These are phyloP conservation scores for Erodium moschatum DNA, from an alignment of 441 rosid species.

Conservation along the genomic window DNA sequence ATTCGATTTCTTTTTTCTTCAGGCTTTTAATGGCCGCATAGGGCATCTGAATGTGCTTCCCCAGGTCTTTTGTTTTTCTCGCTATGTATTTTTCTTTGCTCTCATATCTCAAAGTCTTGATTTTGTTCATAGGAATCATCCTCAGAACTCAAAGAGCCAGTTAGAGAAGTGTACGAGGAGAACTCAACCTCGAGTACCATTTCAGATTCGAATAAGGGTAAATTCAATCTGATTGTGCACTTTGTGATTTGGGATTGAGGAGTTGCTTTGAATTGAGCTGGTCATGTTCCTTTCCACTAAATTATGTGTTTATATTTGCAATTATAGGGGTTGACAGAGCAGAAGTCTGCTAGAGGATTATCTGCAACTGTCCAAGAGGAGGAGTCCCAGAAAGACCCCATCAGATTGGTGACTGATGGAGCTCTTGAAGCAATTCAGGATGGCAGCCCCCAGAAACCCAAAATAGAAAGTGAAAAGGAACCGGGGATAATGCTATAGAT, in stretches of 20 bases:
- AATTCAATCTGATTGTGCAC: background rate
- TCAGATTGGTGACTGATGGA: conserved; percentile 40
- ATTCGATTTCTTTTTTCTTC: conserved; percentile 15
- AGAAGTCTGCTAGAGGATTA: conserved; percentile 51
- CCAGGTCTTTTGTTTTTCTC: conserved; percentile 27
- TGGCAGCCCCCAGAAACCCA: conserved; percentile 3
- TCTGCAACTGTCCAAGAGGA: conserved; percentile 39
- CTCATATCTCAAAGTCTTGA: conserved; percentile 10
- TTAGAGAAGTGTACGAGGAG: conserved; percentile 45
- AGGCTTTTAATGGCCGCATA: conserved; percentile 44
- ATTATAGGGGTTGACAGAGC: conserved; percentile 38
- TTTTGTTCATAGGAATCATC: conserved; percentile 41
- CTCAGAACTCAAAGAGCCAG: conserved; percentile 34
- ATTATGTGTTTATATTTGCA: conserved; percentile 21
- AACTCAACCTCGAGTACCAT: conserved; percentile 18
- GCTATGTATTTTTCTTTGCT: background rate
- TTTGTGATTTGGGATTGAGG: background rate
- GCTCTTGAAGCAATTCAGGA: conserved; percentile 11
- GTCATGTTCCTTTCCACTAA: background rate
- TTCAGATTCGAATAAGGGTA: background rate
- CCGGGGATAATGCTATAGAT: too few relatives aligned
- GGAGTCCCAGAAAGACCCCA: conserved; percentile 34
- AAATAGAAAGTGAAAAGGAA: background rate
- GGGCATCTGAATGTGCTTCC: conserved; percentile 52
- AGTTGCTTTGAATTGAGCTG: background rate